These are phyloP conservation scores for Apiospora sp. DNA, from an alignment of 2,329 filamentous ascomycete genomes.

Conservation along the genomic window DNA sequence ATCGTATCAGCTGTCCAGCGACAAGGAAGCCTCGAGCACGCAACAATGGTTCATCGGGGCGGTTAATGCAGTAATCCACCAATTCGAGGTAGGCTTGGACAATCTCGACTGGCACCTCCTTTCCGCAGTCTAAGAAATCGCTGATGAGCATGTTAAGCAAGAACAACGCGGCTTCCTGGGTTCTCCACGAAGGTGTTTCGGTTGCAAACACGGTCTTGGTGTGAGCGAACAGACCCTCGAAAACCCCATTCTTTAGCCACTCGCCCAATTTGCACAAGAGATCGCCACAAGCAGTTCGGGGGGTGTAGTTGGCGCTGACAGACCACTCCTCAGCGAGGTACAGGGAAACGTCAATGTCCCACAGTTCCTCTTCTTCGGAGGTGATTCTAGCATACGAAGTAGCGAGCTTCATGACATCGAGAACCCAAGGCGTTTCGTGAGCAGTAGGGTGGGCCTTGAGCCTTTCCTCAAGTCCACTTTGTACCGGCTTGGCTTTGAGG, in stretches of 20 bases:
- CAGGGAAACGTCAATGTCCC: constrained; percentile 96
- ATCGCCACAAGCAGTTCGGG: constrained; percentile 90
- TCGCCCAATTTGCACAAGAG: constrained; percentile 91
- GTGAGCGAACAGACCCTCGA: constrained; percentile 81
- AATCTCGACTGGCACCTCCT: constrained; percentile 72
- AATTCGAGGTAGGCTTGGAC: constrained; percentile 81
- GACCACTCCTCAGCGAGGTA: constrained; percentile 96
- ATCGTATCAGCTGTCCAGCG: constrained; percentile 79
- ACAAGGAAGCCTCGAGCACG: constrained; percentile 88
- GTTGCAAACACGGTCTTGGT: constrained; percentile 76
- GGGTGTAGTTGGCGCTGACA: constrained; percentile 94
- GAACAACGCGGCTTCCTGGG: constrained; percentile 83
- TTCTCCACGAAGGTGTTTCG: constrained; percentile 61
- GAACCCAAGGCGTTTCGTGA: constrained; percentile 78
- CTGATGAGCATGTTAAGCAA: constrained; percentile 84
- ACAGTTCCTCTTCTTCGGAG: constrained; percentile 90
- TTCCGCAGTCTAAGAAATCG: constrained; percentile 82
- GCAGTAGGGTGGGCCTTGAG: constrained; percentile 59
- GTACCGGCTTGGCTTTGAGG: constrained; percentile 74
- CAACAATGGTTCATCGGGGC: constrained; percentile 75
- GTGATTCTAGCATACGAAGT: constrained; percentile 89
- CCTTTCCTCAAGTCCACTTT: constrained; percentile 27
- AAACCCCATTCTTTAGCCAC: constrained; percentile 79
- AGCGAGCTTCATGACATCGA: constrained; percentile 86
- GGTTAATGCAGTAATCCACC: constrained; percentile 78